phyloP scores from a whole-genome alignment of 2,329 filamentous ascomycete species.

The Sclerotinia glacialis region DNA sequence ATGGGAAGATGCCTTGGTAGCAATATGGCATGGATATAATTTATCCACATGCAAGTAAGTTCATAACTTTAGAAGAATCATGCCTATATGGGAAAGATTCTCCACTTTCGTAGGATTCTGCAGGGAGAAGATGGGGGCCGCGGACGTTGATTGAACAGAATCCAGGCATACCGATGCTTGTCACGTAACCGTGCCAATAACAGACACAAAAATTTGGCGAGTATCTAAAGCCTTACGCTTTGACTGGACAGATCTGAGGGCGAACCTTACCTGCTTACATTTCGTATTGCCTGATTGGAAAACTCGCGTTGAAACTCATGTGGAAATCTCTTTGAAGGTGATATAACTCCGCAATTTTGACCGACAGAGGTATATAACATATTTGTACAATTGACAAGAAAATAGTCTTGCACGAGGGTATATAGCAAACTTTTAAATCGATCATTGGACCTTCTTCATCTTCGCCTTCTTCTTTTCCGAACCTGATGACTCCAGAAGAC shows the following conservation, averaged over 20 bases:
- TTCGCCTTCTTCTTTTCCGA: constrained; percentile 31
- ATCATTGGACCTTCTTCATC: constrained; percentile 30
- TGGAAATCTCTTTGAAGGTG: background rate
- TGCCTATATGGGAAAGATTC: background rate
- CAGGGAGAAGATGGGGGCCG: constrained; percentile 9
- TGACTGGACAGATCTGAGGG: background rate
- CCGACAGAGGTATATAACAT: constrained; percentile 7
- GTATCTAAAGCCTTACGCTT: constrained; percentile 17
- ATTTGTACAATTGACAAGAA: constrained; percentile 12
- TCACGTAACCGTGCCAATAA: constrained; percentile 6
- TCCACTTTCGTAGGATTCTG: background rate
- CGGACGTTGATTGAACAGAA: constrained; percentile 10
- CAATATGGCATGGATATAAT: background rate
- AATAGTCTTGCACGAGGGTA: constrained; percentile 28
- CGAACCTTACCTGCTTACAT: constrained; percentile 12
- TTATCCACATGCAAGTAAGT: background rate
- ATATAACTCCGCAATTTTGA: background rate
- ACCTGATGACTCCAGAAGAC: constrained; percentile 28
- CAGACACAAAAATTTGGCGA: background rate
- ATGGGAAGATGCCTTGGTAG: background rate
- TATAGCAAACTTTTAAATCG: constrained; percentile 32
- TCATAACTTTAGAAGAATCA: constrained; percentile 1
- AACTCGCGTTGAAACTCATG: background rate
- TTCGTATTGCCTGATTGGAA: constrained; percentile 13
- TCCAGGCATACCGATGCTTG: constrained; percentile 8